These are phyloP conservation scores for Hypoxylon sp. DNA, from an alignment of 2,329 filamentous ascomycete species.

Conservation along the genomic window DNA sequence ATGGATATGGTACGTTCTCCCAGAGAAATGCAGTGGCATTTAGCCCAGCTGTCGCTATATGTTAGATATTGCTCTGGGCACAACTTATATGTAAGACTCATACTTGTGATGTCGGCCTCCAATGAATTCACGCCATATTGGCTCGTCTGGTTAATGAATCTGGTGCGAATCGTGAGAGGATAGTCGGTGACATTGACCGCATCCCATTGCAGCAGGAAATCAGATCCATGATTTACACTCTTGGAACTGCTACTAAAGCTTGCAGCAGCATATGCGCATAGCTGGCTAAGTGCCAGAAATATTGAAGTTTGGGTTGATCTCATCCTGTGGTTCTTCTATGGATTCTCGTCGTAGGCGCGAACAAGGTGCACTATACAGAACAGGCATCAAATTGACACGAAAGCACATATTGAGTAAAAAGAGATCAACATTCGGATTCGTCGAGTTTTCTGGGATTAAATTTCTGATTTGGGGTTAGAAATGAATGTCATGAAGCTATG, in stretches of 20 bases:
- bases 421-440: too few relatives aligned
- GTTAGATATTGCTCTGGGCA: slow-evolving; percentile 3
- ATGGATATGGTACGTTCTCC: slow-evolving; percentile 37
- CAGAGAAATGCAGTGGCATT: slow-evolving; percentile 39
- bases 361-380: too few relatives aligned
- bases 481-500: neutral
- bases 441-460: too few relatives aligned
- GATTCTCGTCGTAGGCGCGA: neutral
- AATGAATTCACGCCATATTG: slow-evolving; percentile 36
- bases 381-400: too few relatives aligned
- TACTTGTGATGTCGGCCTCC: slow-evolving; percentile 38
- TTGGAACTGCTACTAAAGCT: slow-evolving; percentile 33
- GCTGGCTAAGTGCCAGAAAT: slow-evolving; percentile 6
- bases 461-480: too few relatives aligned
- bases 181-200: slow-evolving; percentile 24
- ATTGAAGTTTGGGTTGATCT: neutral
- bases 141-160: slow-evolving; percentile 38
- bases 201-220: slow-evolving; percentile 40
- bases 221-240: slow-evolving; percentile 30
- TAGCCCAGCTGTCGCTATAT: slow-evolving; percentile 27
- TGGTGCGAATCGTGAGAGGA: slow-evolving; percentile 34
- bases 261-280: slow-evolving; percentile 2
- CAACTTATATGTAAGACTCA: neutral
- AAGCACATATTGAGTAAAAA: too few relatives aligned
- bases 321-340: slow-evolving; percentile 5